Base-by-base conservation (phyloP, 208 protist species). In the Trypanosoma brucei region DNA sequence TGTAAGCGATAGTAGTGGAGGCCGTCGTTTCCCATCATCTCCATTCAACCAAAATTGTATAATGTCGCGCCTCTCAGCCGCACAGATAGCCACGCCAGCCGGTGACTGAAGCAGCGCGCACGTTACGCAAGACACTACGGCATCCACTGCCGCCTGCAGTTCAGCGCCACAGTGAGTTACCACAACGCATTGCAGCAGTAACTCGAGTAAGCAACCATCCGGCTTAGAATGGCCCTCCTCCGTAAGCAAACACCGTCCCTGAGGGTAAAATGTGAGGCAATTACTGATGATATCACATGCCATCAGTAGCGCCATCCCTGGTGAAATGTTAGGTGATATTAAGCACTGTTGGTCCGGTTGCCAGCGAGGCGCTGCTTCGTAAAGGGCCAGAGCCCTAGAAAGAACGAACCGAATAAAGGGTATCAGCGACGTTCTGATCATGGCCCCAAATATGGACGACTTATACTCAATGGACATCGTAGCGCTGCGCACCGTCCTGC, bases 401-500 rank as follows among this genome's bases (percentile, higher is more conserved):
- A 78, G 11, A 1, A 71, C 65, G 62, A 45, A 62, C 2, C 61
- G 65, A 35, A 84, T 55, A 59, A 89, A 88, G 1, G 73, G 45
- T 14, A 84, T 66, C 3, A 82, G 38, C 5, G 74, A 79, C 3
- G 53, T 65, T 13, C 67, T 69, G 6, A 86, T 57, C 14, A 93
- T 69, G 13, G 66, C 59, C 36, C 73, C 50, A 65, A 83, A 79
- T 13, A 88, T 69, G 22, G 79, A 54, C 3, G 74, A 69, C 40
- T 86, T 86, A 45, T 34, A 62, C 44, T 87, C 70, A 8, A 86
- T 34, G 2, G 54, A 46, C 22, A 84, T 62, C 63, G 76, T 75
- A 36, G 82, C 62, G 57, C 75, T 87, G 65, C 89, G 88, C 6
- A 91, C 66, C 7, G 75, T 84, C 59, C 83, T 84, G 51, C 75